Evolutionary conservation across 2,329 filamentous ascomycete genomes (phyloP).

Genomic region (Alternaria incomplexa): DNA sequence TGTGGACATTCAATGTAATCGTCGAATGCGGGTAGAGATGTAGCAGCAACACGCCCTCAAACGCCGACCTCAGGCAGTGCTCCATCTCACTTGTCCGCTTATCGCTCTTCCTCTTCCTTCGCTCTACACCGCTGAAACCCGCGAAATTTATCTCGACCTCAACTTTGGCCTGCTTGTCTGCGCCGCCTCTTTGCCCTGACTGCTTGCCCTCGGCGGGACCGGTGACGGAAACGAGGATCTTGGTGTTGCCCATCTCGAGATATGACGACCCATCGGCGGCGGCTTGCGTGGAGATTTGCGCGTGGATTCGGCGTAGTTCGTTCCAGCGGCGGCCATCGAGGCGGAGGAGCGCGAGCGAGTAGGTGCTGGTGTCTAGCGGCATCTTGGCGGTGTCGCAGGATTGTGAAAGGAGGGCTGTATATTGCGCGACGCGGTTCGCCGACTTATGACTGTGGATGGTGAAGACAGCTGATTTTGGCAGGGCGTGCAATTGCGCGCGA

Average conservation of each 20-base stretch:
- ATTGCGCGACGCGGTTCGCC: neutral
- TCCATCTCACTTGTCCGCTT: slow-evolving; percentile 84
- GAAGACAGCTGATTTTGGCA: neutral
- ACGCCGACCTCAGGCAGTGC: slow-evolving; percentile 77
- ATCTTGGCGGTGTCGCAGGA: slow-evolving; percentile 56
- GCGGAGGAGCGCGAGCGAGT: slow-evolving; percentile 77
- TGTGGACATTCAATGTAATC: slow-evolving; percentile 82
- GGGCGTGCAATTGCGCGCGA: neutral
- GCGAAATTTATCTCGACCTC: slow-evolving; percentile 84
- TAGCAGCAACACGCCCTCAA: slow-evolving; percentile 79
- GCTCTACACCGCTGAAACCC: slow-evolving; percentile 85
- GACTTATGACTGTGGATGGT: neutral
- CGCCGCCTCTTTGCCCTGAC: slow-evolving; percentile 54
- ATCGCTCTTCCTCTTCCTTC: slow-evolving; percentile 71
- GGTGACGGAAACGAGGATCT: slow-evolving; percentile 89
- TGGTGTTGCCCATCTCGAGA: slow-evolving; percentile 96
- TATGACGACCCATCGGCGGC: slow-evolving; percentile 92
- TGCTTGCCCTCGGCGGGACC: slow-evolving; percentile 77
- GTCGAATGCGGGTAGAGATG: slow-evolving; percentile 88
- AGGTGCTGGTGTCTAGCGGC: slow-evolving; percentile 94
- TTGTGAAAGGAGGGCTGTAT: neutral
- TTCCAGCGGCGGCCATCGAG: slow-evolving; percentile 89
- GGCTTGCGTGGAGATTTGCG: slow-evolving; percentile 89
- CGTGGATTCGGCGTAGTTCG: slow-evolving; percentile 86
- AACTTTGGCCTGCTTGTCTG: slow-evolving; percentile 67